Evolutionary conservation across 2,329 filamentous ascomycete species (phyloP).

Genomic region (Colletotrichum eremochloae): DNA sequence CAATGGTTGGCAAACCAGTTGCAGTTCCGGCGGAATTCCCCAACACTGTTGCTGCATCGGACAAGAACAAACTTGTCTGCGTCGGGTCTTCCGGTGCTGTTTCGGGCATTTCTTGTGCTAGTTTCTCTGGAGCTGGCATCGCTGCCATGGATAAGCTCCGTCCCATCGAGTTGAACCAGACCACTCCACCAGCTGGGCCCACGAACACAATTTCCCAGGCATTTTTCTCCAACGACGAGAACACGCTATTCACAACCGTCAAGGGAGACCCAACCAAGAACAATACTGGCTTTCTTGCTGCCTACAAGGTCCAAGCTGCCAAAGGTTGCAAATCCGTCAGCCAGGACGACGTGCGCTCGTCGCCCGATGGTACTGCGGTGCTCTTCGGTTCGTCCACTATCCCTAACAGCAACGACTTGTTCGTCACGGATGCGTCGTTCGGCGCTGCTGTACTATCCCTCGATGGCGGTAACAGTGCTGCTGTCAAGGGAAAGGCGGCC

Average conservation of each 20-base stretch:
- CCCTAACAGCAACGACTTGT: conserved; percentile 59
- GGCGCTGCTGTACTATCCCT: conserved; percentile 65
- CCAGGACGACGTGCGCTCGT: conserved; percentile 51
- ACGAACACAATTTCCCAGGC: conserved; percentile 71
- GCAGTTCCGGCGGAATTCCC: conserved; percentile 65
- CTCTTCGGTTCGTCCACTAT: conserved; percentile 67
- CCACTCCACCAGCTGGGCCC: conserved; percentile 70
- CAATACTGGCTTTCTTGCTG: conserved; percentile 68
- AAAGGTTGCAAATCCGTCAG: conserved; percentile 37
- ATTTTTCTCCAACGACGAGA: conserved; percentile 69
- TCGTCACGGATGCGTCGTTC: conserved; percentile 71
- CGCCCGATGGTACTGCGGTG: conserved; percentile 67
- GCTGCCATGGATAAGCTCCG: conserved; percentile 60
- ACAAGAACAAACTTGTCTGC: conserved; percentile 58
- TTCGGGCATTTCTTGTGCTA: conserved; percentile 60
- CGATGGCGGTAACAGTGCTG: conserved; percentile 49
- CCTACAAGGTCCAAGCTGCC: conserved; percentile 58
- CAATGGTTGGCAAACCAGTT: conserved; percentile 57
- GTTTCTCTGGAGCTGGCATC: conserved; percentile 56
- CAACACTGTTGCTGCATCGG: conserved; percentile 63
- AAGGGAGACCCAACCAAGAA: conserved; percentile 70
- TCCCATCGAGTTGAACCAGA: conserved; percentile 65
- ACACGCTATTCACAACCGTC: conserved; percentile 66
- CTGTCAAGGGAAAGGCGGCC: conserved; percentile 54
- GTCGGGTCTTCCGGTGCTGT: conserved; percentile 60